Base-by-base conservation (phyloP, 371 early-diverging fungal species). In the Dichotomocladium elegans region DNA sequence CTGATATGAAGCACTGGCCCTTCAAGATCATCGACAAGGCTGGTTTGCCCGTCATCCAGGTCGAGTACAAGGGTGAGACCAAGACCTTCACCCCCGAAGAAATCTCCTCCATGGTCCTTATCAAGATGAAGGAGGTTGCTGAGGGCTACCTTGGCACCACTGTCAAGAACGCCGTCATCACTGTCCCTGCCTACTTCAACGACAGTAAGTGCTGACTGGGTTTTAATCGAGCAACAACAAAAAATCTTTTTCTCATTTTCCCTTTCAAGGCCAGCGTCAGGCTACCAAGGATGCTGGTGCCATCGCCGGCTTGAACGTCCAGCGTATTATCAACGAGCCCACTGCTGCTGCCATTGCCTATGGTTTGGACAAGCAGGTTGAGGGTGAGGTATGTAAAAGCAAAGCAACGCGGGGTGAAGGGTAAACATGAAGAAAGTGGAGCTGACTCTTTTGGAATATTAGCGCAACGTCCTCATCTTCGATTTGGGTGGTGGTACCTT, bases 401-500 rank as follows among this genome's bases (percentile, higher is more conserved):
- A 37, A 37, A 37, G 37, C 37, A 12, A 21, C 37, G n/a, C 21
- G 37, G 21, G 37, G n/a, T 37, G 37, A 6, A 15, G 4, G 4
- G 7, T 37, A 9, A 5, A 37, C 21, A 15, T 37, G 17, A 37
- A 37, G 21, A 37, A 37, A 37, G 37, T n/a, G 37, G 37, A 17
- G 37, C 37, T 37, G 15, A 37, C n/a, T 37, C 17, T 15, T 37
- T 37, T 37, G 9, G 7, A 15, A 33, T 37, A 9, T 15, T 37
- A 37, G 71, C 80, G 80, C 63, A 87, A 87, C 72, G 85, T 94
- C 53, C 86, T 96, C 65, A 92, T 98, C 55, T 95, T 89, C 76
- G 95, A 96, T 84, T 76, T 95, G 61, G 96, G 95, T 71, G 96
- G 95, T 70, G 95, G 96, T 80, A 95, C 96, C 57, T 92, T 95